These are phyloP conservation scores for Perkinsus olseni DNA, from an alignment of 169 alveolate species.

Conservation along the genomic window DNA sequence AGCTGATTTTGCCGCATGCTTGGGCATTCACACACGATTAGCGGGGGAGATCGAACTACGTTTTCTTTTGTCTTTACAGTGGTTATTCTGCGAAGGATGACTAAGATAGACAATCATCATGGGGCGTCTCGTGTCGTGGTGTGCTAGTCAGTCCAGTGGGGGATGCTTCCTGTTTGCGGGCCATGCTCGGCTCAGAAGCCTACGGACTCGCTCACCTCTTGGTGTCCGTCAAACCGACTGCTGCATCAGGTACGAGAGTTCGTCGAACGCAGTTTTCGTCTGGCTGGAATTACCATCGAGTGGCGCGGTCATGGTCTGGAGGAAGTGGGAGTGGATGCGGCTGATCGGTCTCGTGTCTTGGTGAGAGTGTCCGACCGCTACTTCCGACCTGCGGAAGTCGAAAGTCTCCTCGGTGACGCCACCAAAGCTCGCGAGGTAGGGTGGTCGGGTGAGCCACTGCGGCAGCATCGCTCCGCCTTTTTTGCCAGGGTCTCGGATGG, in stretches of 20 bases:
- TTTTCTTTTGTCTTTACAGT: too few relatives aligned
- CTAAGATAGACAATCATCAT: too few relatives aligned
- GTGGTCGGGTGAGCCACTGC: background rate
- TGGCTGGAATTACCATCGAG: conserved; percentile 27
- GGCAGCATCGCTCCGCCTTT: background rate
- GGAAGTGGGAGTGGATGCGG: conserved; percentile 34
- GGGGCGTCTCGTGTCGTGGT: too few relatives aligned
- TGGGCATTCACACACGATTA: too few relatives aligned
- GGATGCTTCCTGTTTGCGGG: too few relatives aligned
- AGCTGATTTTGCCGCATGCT: too few relatives aligned
- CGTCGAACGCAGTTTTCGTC: conserved; percentile 35
- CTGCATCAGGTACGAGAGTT: conserved; percentile 42
- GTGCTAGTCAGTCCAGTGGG: too few relatives aligned
- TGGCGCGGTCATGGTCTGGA: conserved; percentile 44
- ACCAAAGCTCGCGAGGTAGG: conserved; percentile 30
- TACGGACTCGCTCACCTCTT: too few relatives aligned
- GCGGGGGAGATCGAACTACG: too few relatives aligned
- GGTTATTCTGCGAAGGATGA: too few relatives aligned
- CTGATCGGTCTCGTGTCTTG: conserved; percentile 19
- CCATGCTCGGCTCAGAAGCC: too few relatives aligned
- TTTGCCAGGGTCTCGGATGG: background rate
- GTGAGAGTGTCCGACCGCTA: conserved; percentile 21
- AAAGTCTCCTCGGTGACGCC: conserved; percentile 44
- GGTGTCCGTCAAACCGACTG: too few relatives aligned
- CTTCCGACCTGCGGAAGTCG: conserved; percentile 53